These are phyloP conservation scores for Lepidium didymum DNA, from an alignment of 345 rosid species.

Conservation along the genomic window DNA sequence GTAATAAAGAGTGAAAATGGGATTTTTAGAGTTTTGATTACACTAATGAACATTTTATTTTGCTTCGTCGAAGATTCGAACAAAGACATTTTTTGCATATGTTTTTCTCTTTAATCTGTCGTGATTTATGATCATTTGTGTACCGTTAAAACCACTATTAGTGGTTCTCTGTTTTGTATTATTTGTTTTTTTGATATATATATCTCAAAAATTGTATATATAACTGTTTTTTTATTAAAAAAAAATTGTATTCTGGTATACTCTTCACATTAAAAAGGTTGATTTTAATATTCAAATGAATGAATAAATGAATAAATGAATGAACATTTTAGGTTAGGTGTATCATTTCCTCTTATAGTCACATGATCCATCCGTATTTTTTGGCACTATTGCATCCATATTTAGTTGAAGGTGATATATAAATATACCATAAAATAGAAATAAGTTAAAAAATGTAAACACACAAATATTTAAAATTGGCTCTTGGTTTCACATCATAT, in stretches of 20 bases:
- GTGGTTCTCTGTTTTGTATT: not conserved
- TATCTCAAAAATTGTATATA: not conserved
- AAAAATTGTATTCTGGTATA: not conserved
- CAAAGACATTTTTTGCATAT: constrained; percentile 3
- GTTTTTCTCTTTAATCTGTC: not conserved
- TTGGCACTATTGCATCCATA: constrained; percentile 1
- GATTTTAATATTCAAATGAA: not conserved
- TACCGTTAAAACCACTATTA: not conserved
- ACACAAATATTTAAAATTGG: no score
- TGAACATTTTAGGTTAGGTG: not conserved
- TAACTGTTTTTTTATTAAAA: no score
- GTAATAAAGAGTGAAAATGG: not conserved
- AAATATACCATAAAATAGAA: not conserved
- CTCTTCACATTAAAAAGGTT: not conserved
- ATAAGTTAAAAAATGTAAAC: not conserved
- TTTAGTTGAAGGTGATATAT: not conserved
- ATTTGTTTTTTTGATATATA: not conserved
- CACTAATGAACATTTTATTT: not conserved
- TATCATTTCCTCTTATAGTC: not conserved
- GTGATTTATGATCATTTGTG: not conserved
- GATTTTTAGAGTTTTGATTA: not conserved
- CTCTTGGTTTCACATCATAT: no score
- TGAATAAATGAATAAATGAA: not conserved
- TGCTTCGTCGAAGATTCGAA: constrained; percentile 27
- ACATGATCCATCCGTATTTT: constrained; percentile 5